Evolutionary conservation across 2,329 filamentous ascomycete species (phyloP).

Genomic region (Talaromyces pinophilus): DNA sequence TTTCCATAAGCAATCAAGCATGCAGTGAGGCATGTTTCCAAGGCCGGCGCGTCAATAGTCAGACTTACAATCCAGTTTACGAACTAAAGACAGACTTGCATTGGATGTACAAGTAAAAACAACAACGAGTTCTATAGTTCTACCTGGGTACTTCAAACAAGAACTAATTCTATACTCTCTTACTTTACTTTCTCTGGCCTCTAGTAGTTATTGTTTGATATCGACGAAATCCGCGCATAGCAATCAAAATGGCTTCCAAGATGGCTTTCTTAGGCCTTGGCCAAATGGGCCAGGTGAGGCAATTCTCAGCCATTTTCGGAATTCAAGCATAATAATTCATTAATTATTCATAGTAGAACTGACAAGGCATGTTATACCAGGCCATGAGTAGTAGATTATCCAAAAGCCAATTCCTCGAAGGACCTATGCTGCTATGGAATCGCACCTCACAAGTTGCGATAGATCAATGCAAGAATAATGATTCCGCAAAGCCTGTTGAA

Average conservation of each 20-base stretch:
- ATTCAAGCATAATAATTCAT: not conserved
- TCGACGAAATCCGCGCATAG: not conserved
- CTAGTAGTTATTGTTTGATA: not conserved
- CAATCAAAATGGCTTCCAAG: not conserved
- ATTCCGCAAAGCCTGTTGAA: not conserved
- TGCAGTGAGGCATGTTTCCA: not conserved
- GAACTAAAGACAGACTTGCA: not conserved
- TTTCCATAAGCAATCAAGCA: not conserved
- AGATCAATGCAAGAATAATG: not conserved
- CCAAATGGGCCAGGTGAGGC: not conserved
- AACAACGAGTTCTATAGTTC: not conserved
- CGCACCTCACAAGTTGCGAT: not conserved
- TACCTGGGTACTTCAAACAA: not conserved
- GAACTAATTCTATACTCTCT: not conserved
- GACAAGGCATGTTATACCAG: not conserved
- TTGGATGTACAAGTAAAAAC: not conserved
- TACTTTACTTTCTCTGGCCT: not conserved
- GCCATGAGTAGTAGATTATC: not conserved
- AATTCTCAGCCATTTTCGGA: not conserved
- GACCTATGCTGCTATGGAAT: not conserved
- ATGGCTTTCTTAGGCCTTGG: not conserved
- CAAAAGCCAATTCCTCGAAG: not conserved
- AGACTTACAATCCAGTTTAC: not conserved
- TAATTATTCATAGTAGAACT: not conserved
- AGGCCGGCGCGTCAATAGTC: not conserved